These are phyloP conservation scores for Colletotrichum salicis DNA, from an alignment of 2,329 filamentous ascomycete genomes.

Conservation along the genomic window DNA sequence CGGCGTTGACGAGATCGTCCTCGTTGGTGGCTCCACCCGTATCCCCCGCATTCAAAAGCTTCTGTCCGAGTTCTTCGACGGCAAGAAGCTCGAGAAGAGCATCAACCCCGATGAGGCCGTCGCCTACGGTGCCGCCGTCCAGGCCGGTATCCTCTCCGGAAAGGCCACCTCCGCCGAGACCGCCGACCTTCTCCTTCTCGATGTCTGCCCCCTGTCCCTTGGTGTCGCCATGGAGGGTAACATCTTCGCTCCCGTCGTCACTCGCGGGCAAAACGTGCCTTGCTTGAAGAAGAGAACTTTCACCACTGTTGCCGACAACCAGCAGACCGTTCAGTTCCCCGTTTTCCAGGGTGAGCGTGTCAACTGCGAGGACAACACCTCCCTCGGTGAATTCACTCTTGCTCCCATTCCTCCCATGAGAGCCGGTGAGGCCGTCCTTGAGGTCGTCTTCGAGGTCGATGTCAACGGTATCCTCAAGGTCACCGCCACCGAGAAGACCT, in stretches of 20 bases:
- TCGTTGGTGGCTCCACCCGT: conserved; percentile 98
- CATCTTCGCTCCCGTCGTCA: conserved; percentile 95
- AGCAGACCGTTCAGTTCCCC: conserved; percentile 89
- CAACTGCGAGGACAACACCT: conserved; percentile 99
- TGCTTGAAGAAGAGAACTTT: conserved; percentile 86
- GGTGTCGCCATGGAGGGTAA: conserved; percentile 99
- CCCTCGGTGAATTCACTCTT: conserved; percentile 95
- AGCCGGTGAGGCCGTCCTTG: conserved; percentile 94
- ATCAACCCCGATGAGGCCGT: conserved; percentile 99
- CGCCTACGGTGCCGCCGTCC: conserved; percentile 97
- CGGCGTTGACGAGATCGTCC: conserved; percentile 96
- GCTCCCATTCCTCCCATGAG: conserved; percentile 88
- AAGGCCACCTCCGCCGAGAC: conserved; percentile 97
- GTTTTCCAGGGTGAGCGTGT: conserved; percentile 97
- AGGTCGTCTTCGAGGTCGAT: conserved; percentile 99
- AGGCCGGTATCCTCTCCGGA: conserved; percentile 98
- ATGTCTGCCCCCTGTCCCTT: conserved; percentile 95
- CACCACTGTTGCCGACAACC: conserved; percentile 83
- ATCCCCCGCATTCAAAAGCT: conserved; percentile 99
- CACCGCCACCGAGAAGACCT: conserved; percentile 98
- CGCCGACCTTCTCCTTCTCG: conserved; percentile 91
- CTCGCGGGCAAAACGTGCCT: conserved; percentile 80
- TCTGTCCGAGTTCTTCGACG: conserved; percentile 97
- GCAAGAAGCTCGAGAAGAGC: conserved; percentile 99
- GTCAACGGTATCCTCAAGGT: conserved; percentile 99